Evolutionary conservation across 345 rosid species (phyloP).

Genomic region (Eucalyptus polybractea): DNA sequence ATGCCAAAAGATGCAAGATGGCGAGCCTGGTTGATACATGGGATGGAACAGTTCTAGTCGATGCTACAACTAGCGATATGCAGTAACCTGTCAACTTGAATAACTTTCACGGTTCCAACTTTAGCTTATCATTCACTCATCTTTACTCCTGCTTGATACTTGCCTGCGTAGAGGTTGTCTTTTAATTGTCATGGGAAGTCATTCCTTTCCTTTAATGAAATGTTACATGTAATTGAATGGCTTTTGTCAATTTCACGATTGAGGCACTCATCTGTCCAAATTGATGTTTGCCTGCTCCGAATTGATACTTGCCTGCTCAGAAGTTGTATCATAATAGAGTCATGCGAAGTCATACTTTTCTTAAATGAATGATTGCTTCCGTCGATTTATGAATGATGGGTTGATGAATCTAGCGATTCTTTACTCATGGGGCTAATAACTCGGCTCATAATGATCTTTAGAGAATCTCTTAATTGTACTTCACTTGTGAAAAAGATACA

Average conservation of each 20-base stretch:
- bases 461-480: too few relatives aligned
- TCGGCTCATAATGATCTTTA: too few relatives aligned
- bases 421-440: too few relatives aligned
- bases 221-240: not conserved
- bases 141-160: not conserved
- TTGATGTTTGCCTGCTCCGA: fast-evolving
- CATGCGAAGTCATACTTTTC: too few relatives aligned
- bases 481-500: too few relatives aligned
- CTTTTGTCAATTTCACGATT: not conserved
- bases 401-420: too few relatives aligned
- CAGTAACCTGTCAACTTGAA: not conserved
- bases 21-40: not conserved
- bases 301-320: too few relatives aligned
- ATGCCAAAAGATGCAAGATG: not conserved
- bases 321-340: too few relatives aligned
- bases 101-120: not conserved
- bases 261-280: too few relatives aligned
- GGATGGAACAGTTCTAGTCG: not conserved
- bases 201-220: not conserved
- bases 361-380: too few relatives aligned
- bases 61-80: not conserved
- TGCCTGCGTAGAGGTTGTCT: not conserved
- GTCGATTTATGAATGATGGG: too few relatives aligned
- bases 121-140: not conserved
- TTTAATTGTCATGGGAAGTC: not conserved